phyloP scores from a whole-genome alignment of 2,329 filamentous ascomycete genomes.

The Colletotrichum sp. region DNA sequence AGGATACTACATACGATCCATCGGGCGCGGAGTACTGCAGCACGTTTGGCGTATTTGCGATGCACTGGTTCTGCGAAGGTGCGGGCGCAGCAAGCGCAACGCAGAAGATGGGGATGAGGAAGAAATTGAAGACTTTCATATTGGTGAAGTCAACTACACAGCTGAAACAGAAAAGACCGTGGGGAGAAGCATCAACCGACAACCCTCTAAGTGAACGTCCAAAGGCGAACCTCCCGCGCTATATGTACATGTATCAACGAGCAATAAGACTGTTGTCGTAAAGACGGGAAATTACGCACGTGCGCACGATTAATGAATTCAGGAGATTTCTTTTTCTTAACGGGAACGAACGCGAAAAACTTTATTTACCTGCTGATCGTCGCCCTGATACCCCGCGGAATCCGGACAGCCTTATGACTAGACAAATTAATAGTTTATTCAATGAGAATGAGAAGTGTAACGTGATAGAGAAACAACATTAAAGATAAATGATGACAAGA shows the following conservation, averaged over 20 bases:
- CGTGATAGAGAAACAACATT: not conserved
- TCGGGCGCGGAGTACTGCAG: not conserved
- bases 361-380: not conserved
- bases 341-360: not conserved
- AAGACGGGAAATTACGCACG: not conserved
- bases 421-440: not conserved
- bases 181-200: not conserved
- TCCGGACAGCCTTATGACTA: not conserved
- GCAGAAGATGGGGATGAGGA: not conserved
- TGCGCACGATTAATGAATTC: not conserved
- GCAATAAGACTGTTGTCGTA: not conserved
- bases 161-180: not conserved
- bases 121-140: not conserved
- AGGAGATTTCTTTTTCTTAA: not conserved
- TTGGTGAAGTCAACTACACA: not conserved
- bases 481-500: not conserved
- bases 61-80: not conserved
- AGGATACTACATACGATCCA: not conserved
- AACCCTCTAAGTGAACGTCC: fast-evolving
- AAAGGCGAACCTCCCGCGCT: not conserved
- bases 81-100: not conserved
- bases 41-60: not conserved
- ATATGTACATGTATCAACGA: not conserved
- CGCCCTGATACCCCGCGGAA: not conserved
- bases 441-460: not conserved